Conservation (phyloP, 2,329 filamentous ascomycete species). For the Cadophora sp. region DNA sequence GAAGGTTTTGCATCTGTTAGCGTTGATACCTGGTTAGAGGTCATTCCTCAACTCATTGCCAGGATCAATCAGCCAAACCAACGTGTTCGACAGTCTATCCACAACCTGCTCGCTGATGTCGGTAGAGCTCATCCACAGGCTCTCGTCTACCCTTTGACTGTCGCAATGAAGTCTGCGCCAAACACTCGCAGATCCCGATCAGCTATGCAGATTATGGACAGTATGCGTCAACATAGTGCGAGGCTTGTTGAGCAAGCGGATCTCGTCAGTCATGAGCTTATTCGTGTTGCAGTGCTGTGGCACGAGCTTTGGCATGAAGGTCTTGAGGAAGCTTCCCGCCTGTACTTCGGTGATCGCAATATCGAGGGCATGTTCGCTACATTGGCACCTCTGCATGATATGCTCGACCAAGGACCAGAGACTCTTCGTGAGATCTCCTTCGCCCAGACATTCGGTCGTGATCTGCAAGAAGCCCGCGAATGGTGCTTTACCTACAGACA, state of each 20-base stretch:
- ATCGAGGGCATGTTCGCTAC: constrained; percentile 97
- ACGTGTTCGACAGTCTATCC: constrained; percentile 87
- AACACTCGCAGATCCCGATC: constrained; percentile 84
- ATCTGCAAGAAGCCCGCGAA: constrained; percentile 91
- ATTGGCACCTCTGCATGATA: constrained; percentile 87
- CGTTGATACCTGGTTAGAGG: constrained; percentile 98
- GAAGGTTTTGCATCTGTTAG: constrained; percentile 92
- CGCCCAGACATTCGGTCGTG: constrained; percentile 94
- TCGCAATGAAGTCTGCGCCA: constrained; percentile 93
- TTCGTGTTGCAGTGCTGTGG: constrained; percentile 96
- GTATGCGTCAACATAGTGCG: constrained; percentile 93
- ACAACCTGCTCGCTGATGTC: constrained; percentile 90
- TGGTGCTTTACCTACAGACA: constrained; percentile 94
- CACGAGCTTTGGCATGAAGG: constrained; percentile 99
- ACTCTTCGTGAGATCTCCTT: constrained; percentile 97
- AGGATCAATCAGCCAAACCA: constrained; percentile 95
- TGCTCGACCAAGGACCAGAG: constrained; percentile 89
- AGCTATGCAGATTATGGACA: constrained; percentile 94
- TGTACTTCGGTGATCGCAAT: constrained; percentile 98
- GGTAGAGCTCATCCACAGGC: constrained; percentile 95
- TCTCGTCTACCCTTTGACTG: constrained; percentile 94
- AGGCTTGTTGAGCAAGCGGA: constrained; percentile 94
- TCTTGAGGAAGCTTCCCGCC: constrained; percentile 90
- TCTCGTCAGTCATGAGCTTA: constrained; percentile 93
- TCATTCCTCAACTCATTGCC: constrained; percentile 96